Base-by-base conservation (phyloP, 2,329 filamentous ascomycete genomes). In the Thermothelomyces thermophilus region DNA sequence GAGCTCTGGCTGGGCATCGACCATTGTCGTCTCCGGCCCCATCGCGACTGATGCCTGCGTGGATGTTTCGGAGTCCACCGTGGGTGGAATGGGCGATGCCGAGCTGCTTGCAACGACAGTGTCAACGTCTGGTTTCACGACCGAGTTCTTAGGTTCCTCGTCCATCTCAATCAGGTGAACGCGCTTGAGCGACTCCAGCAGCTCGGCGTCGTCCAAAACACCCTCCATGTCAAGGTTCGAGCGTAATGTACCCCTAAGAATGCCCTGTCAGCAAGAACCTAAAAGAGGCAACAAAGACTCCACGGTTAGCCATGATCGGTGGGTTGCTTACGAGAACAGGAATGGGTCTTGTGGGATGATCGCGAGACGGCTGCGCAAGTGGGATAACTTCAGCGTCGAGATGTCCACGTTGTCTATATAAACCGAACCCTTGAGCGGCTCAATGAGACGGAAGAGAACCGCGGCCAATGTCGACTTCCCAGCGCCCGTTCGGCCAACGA, bases 281-380 rank as follows among this genome's bases (percentile, higher is more conserved):
- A 26, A 26, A 9, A 9, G 24, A 9, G 24, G 3, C 22, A 22
- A 20, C 7, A 36, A 44, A 14, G 14, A 14, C 33, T 35, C 13
- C 33, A 6, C 13, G 33, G 2, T 9, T 35, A 6, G 33, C 33
- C 13, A 5, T 5, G 7, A 11, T 35, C 13, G 33, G 11, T 9
- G 24, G 16, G 16, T 22, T 22, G 24, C 54, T 55, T 47, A 58
- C 46, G 76, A 75, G 70, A 84, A 84, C 3, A 85, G 69, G 1
- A 81, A 83, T 0, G 82, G 81, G 51, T 85, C 82, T 61, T 85
- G 82, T 0, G 82, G 82, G 50, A 85, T 84, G 59, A 84, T 84
- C 37, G 77, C 75, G 6, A 85, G 68, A 22, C 80, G 73, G 41
- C 75, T 79, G 9, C 82, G 73, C 13, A 85, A 68, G 58, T 83